Evolutionary conservation across 768 basidiomycete species (phyloP).

Genomic region (Phylloporus sp.): DNA sequence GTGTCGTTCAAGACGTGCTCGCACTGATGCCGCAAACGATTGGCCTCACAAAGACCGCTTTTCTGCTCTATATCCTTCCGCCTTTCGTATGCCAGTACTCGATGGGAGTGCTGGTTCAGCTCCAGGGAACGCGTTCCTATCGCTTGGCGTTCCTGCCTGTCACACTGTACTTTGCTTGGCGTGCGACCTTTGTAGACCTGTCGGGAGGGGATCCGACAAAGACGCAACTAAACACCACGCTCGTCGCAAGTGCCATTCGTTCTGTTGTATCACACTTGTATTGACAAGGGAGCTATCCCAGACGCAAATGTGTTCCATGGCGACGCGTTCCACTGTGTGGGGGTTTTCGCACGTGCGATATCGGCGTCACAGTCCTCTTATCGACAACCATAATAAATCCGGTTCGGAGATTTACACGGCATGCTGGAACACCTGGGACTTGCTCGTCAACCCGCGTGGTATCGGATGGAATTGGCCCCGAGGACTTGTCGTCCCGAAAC

Average conservation of each 20-base stretch:
- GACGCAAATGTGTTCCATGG: conserved; percentile 14
- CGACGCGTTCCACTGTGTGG: conserved; percentile 18
- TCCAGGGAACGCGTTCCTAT: conserved; percentile 36
- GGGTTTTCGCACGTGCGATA: conserved; percentile 16
- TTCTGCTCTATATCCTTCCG: conserved; percentile 36
- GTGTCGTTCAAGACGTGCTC: not conserved
- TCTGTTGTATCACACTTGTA: not conserved
- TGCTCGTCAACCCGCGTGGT: conserved; percentile 22
- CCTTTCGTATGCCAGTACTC: conserved; percentile 44
- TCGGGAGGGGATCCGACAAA: conserved; percentile 16
- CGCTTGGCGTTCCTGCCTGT: conserved; percentile 48
- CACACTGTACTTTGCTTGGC: conserved; percentile 40
- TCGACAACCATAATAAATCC: not conserved
- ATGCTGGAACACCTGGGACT: conserved; percentile 27
- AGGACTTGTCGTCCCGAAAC: conserved; percentile 16
- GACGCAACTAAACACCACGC: conserved; percentile 10
- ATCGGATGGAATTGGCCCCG: conserved; percentile 27
- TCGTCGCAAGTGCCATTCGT: conserved; percentile 17
- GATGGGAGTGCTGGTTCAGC: conserved; percentile 50
- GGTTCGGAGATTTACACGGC: conserved; percentile 5
- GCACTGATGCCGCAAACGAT: conserved; percentile 3
- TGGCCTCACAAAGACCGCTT: conserved; percentile 19
- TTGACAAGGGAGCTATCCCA: not conserved
- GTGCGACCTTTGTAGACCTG: conserved; percentile 28
- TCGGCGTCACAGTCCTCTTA: conserved; percentile 2